phyloP scores from a whole-genome alignment of 176 grass and related monocot species.

The Chloris gayana region DNA sequence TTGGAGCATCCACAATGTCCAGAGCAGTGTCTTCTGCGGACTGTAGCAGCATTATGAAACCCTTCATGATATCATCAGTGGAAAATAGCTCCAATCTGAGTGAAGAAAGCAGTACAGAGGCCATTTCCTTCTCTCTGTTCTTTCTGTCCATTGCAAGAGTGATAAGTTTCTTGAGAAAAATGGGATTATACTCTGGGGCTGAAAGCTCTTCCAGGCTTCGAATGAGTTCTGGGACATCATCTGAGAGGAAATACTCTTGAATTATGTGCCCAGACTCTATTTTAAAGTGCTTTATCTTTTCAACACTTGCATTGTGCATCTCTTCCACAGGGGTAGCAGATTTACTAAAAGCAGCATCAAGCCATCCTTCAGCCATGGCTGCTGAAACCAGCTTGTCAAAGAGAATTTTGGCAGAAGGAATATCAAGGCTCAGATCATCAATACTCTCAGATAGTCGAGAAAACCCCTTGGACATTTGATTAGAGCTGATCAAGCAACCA shows the following conservation, averaged over 20 bases:
- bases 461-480: slow-evolving; percentile 85
- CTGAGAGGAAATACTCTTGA: slow-evolving; percentile 85
- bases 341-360: slow-evolving; percentile 61
- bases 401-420: slow-evolving; percentile 64
- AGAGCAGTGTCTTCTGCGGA: slow-evolving; percentile 79
- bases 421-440: slow-evolving; percentile 81
- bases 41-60: slow-evolving; percentile 79
- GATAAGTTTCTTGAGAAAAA: slow-evolving; percentile 84
- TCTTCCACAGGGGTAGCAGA: slow-evolving; percentile 39
- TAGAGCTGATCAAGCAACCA: slow-evolving; percentile 76
- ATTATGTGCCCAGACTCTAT: slow-evolving; percentile 79
- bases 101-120: slow-evolving; percentile 75
- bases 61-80: slow-evolving; percentile 76
- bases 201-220: slow-evolving; percentile 80
- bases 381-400: slow-evolving; percentile 63
- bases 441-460: slow-evolving; percentile 63
- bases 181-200: slow-evolving; percentile 69
- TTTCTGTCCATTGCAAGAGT: slow-evolving; percentile 79
- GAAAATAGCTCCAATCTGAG: slow-evolving; percentile 79
- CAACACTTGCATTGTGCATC: slow-evolving; percentile 31
- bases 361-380: slow-evolving; percentile 72
- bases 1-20: slow-evolving; percentile 78
- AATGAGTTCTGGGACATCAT: slow-evolving; percentile 74
- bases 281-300: slow-evolving; percentile 69
- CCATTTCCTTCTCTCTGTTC: slow-evolving; percentile 91